These are phyloP conservation scores for Monilinia laxa DNA, from an alignment of 2,329 filamentous ascomycete genomes.

Conservation along the genomic window DNA sequence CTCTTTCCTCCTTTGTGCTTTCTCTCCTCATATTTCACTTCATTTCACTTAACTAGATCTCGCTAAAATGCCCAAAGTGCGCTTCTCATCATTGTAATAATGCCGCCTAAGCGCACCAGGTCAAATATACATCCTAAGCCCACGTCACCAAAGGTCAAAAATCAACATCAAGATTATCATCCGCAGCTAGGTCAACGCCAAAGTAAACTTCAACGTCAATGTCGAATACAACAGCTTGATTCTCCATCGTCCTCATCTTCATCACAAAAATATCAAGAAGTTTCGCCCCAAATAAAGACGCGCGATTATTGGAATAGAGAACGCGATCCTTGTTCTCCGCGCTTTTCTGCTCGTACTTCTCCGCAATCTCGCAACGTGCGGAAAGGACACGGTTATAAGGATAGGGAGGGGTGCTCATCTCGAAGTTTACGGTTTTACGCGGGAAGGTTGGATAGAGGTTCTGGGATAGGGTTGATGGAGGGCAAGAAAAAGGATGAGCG, in stretches of 20 bases:
- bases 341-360: not conserved
- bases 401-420: not conserved
- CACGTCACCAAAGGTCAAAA: not conserved
- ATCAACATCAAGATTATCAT: not conserved
- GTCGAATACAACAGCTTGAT: too few species aligned
- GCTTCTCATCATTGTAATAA: not conserved
- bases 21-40: not conserved
- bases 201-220: not conserved
- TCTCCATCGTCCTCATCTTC: not conserved
- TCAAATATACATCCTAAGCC: not conserved
- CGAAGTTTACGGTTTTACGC: not conserved
- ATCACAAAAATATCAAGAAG: not conserved
- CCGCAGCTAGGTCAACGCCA: not conserved
- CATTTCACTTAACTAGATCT: not conserved
- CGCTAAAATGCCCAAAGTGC: not conserved
- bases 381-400: not conserved
- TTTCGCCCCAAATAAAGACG: not conserved
- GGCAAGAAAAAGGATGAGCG: not conserved
- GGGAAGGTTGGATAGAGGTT: too few species aligned
- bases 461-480: not conserved
- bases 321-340: not conserved
- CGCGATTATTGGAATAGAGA: not conserved
- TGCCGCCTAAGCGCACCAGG: not conserved
- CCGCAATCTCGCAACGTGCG: not conserved
- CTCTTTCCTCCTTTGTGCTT: not conserved